These are phyloP conservation scores for Angomonas ambiguus DNA, from an alignment of 208 protist species.

Conservation along the genomic window DNA sequence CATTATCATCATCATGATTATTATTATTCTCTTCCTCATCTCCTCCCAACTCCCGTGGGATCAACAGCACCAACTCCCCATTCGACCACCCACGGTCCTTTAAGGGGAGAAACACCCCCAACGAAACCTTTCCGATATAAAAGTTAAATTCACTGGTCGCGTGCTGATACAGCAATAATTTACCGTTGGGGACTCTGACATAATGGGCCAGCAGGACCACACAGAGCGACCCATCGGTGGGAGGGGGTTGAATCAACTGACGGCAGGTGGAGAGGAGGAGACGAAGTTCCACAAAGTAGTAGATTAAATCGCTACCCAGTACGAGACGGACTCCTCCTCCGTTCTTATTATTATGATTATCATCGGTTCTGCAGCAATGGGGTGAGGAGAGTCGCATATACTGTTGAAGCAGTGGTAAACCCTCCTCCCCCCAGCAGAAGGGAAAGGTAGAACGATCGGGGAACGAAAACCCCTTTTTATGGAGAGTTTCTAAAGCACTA, in stretches of 20 bases:
- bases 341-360: not conserved
- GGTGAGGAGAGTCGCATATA: not conserved
- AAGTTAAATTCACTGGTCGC: constrained; percentile 7
- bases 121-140: constrained; percentile 29
- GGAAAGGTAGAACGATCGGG: constrained; percentile 22
- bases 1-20: not conserved
- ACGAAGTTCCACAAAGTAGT: constrained; percentile 60
- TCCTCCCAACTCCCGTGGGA: not conserved
- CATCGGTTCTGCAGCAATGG: not conserved
- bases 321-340: constrained; percentile 15
- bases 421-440: constrained; percentile 33
- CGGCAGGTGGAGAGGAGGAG: constrained; percentile 36
- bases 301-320: constrained; percentile 64
- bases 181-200: constrained; percentile 53
- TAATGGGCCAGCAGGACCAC: constrained; percentile 46
- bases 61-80: constrained; percentile 39
- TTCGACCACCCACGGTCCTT: constrained; percentile 30
- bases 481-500: no score
- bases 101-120: constrained; percentile 29
- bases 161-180: not conserved
- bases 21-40: not conserved
- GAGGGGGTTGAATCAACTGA: constrained; percentile 12
- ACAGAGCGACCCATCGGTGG: not conserved
- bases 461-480: not conserved
- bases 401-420: constrained; percentile 13